Conservation (phyloP, 169 alveolate species). For the Babesia divergens region DNA sequence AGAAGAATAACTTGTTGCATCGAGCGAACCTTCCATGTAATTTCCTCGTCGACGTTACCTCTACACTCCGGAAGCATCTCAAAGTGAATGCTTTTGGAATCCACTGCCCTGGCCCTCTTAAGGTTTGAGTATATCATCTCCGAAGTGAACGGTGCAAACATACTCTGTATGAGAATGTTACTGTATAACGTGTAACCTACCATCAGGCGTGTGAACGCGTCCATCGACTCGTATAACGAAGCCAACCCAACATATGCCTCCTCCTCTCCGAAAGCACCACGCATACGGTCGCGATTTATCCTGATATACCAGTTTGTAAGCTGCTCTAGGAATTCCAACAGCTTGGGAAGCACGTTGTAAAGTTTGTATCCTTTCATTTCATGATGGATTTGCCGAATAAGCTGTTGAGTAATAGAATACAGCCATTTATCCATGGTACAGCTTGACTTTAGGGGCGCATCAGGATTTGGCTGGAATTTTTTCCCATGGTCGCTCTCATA, state of each 20-base stretch:
- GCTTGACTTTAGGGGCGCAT: constrained; percentile 56
- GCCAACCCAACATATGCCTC: constrained; percentile 85
- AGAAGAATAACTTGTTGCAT: constrained; percentile 75
- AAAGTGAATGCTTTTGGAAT: constrained; percentile 64
- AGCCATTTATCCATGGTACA: constrained; percentile 96
- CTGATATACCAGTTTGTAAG: constrained; percentile 96
- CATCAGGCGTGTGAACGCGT: constrained; percentile 77
- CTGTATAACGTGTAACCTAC: constrained; percentile 83
- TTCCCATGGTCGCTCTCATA: constrained; percentile 80
- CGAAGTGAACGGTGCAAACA: constrained; percentile 91
- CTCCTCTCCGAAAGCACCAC: constrained; percentile 90
- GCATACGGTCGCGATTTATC: constrained; percentile 94
- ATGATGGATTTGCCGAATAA: constrained; percentile 79
- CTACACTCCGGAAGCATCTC: constrained; percentile 55
- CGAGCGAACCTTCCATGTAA: constrained; percentile 28
- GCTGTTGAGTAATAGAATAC: constrained; percentile 83
- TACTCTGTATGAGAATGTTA: constrained; percentile 74
- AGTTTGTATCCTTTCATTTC: constrained; percentile 96
- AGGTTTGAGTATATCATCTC: constrained; percentile 89
- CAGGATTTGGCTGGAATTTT: constrained; percentile 80
- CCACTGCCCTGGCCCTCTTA: constrained; percentile 47
- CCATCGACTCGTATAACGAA: constrained; percentile 85
- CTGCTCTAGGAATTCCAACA: constrained; percentile 91
- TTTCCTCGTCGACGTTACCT: constrained; percentile 39
- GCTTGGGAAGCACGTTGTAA: constrained; percentile 91